Base-by-base conservation (phyloP, 257 asterid genomes). In the Eucommia ulmoides region DNA sequence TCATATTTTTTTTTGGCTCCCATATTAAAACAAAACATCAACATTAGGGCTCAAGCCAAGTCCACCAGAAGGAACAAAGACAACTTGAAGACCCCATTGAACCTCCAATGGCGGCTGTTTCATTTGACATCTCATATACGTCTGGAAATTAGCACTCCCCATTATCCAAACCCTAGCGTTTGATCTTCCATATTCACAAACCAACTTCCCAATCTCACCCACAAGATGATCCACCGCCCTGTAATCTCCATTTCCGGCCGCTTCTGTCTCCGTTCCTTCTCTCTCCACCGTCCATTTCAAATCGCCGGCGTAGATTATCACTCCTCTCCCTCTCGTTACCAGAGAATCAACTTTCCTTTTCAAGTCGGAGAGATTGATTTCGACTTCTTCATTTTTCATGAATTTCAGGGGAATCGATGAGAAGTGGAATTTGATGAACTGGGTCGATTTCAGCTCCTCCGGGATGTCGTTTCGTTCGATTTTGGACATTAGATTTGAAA, bases 341-440 rank as follows among this genome's bases (percentile, higher is more conserved):
- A 65, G 57, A 10, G 74, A 59, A 20, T 78, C 93, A 22, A 81
- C 88, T 48, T 81, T 80, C 41, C 86, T 78, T 18, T 69, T 84
- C 48, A 84, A 54, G 52, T 79, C 93, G 15, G 61, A 48, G 8
- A 84, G 71, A 41, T 76, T 76, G 59, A 57, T 20, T 21, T 81
- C 89, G 8, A 84, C 84, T 45, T 81, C 93, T 0, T 84, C 79
- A 19, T 62, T 81, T 54, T 55, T 81, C 93, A 81, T 81, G 38
- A 74, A 56, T 72, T 22, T 71, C n/a, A 83, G 50, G 0, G 82
- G 81, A 9, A 83, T 79, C 17, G 82, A 41, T 11, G 86, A 64
- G 55, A 78, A 72, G 49, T 76, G 77, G 45, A 81, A 74, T 41
- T 72, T 81, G 14, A 81, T 60, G 44, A 79, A 64, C 41, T 67